Conservation (phyloP, 352 stramenopile species). For the Globisporangium paddicum region DNA sequence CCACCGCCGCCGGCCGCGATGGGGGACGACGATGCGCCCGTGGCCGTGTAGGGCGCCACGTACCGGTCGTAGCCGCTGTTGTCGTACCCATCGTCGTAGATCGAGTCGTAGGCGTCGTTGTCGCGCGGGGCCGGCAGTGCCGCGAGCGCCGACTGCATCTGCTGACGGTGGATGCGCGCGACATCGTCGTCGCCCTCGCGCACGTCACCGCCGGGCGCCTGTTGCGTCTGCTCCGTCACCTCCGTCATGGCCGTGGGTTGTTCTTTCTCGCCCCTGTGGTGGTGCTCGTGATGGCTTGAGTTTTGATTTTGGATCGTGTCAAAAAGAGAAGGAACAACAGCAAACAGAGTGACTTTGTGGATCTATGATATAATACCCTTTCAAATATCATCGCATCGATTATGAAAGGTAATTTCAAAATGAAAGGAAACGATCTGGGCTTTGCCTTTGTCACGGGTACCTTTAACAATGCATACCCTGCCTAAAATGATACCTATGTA, state of each 20-base stretch:
- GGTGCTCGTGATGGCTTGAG: too few relatives aligned
- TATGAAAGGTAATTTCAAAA: too few relatives aligned
- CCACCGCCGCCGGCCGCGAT: slow-evolving; percentile 4
- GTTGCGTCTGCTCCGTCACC: slow-evolving; percentile 13
- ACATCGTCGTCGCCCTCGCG: slow-evolving; percentile 19
- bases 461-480: too few relatives aligned
- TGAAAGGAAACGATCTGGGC: too few relatives aligned
- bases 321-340: too few relatives aligned
- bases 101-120: slow-evolving; percentile 11
- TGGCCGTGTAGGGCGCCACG: slow-evolving; percentile 4
- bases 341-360: too few relatives aligned
- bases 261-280: slow-evolving; percentile 6
- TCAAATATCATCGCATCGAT: too few relatives aligned
- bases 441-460: too few relatives aligned
- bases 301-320: too few relatives aligned
- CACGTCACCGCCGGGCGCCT: slow-evolving; percentile 13
- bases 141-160: slow-evolving; percentile 29
- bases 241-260: slow-evolving; percentile 13
- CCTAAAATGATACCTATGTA: too few relatives aligned
- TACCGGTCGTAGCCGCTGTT: slow-evolving; percentile 16
- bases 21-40: slow-evolving; percentile 1
- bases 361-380: too few relatives aligned
- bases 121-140: slow-evolving; percentile 21
- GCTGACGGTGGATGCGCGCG: slow-evolving; percentile 16
- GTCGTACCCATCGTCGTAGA: slow-evolving; percentile 9